Base-by-base conservation (phyloP, 148 eudicot genomes). In the Pharnaceum exiguum region DNA sequence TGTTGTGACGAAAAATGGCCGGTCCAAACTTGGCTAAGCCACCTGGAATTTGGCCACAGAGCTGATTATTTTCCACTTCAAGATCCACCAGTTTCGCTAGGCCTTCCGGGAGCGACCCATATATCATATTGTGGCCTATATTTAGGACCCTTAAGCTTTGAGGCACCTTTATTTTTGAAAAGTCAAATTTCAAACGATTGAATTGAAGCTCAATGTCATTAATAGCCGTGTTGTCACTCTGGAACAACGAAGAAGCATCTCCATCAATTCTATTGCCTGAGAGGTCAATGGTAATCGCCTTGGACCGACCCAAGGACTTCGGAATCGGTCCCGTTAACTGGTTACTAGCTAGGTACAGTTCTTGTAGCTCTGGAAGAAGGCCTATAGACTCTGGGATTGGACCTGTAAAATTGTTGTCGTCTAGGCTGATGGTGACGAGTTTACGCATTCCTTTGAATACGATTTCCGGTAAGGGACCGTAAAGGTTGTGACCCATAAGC, bases 141-240 rank as follows among this genome's bases (percentile, higher is more conserved):
- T 59, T 46, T 31, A 59, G 9, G 4, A 18, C 21, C 9, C 5
- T 24, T 13, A 59, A 46, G 4, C 54, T 51, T 32, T 47, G 64
- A 19, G 53, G 36, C 16, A 59, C 30, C 2, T 59, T 53, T 15
- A 59, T 53, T 19, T 59, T 59, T 32, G 64, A 38, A 10, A 59
- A 39, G 33, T 59, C 53, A 10, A 59, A 59, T 19, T 59, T 59
- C 23, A 59, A 46, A 15, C 12, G 44, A 24, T 59, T 59, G 53
- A 30, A 13, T 15, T 27, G 30, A n/a, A 46, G 16, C 15, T 46
- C 44, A 0, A 59, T 26, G 12, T 8, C 25, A 11, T 8, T 7
- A 10, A 46, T n/a, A 15, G 12, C 31, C 1, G 17, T 33, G 42
- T 46, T 59, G 19, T 35, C 32, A 35, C 18, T 46, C 4, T 45